These are phyloP conservation scores for Ascochyta pisi DNA, from an alignment of 2,329 filamentous ascomycete species.

Conservation along the genomic window DNA sequence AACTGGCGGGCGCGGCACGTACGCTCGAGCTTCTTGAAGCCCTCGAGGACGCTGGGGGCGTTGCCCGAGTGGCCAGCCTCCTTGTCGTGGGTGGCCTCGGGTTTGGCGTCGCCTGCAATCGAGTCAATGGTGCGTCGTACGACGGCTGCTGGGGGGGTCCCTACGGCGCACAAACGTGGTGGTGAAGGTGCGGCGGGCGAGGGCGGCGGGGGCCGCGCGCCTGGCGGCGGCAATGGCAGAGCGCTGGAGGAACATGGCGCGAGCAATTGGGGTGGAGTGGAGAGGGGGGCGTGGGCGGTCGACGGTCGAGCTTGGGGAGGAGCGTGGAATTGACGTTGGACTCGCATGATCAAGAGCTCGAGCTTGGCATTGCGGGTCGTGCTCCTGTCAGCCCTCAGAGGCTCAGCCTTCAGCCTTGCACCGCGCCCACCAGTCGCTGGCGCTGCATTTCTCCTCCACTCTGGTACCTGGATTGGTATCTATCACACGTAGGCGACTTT, in stretches of 20 bases:
- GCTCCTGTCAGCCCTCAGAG: conserved; percentile 1
- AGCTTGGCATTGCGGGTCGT: conserved; percentile 24
- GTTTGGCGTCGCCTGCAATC: conserved; percentile 39
- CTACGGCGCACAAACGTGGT: conserved; percentile 56
- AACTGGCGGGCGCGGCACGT: conserved; percentile 31
- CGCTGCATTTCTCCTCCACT: background rate
- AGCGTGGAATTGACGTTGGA: conserved; percentile 32
- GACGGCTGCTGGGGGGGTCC: conserved; percentile 41
- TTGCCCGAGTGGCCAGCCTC: conserved; percentile 38
- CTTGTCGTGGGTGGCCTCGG: conserved; percentile 48
- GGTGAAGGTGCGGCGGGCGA: conserved; percentile 55
- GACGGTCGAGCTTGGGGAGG: conserved; percentile 37
- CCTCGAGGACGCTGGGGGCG: conserved; percentile 35
- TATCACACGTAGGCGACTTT: too few relatives aligned
- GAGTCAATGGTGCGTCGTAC: conserved; percentile 42
- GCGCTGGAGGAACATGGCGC: conserved; percentile 58
- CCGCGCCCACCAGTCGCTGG: background rate
- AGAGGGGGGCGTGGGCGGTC: conserved; percentile 38
- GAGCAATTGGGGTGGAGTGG: conserved; percentile 45
- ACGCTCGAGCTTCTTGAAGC: conserved; percentile 57
- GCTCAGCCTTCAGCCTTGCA: background rate
- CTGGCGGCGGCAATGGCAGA: conserved; percentile 57
- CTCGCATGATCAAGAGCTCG: conserved; percentile 27
- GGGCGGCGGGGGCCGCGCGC: conserved; percentile 52
- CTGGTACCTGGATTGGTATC: background rate